phyloP scores from a whole-genome alignment of 352 stramenopile species.

The Globisporangium abappressorium region DNA sequence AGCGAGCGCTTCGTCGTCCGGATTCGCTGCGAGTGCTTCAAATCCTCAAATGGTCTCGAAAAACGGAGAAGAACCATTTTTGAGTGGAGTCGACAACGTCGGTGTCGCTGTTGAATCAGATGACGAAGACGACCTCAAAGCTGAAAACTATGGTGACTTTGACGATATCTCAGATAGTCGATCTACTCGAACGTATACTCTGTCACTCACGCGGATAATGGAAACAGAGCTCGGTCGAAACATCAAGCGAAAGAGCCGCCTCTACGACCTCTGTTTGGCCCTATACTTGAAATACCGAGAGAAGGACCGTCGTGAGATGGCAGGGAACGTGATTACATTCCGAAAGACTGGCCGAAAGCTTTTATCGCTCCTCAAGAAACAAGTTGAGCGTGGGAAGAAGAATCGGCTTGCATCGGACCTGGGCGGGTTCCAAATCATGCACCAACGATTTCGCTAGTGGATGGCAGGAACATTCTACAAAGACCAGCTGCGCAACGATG shows the following conservation, averaged over 20 bases:
- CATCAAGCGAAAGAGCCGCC: slow-evolving; percentile 56
- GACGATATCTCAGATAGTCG: neutral
- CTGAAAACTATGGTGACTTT: neutral
- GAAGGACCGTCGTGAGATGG: slow-evolving; percentile 46
- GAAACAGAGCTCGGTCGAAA: slow-evolving; percentile 48
- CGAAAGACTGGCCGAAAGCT: slow-evolving; percentile 38
- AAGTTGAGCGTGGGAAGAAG: slow-evolving; percentile 32
- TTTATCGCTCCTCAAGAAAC: slow-evolving; percentile 23
- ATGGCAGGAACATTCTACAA: slow-evolving; percentile 37
- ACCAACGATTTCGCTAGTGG: slow-evolving; percentile 42
- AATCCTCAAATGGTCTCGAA: slow-evolving; percentile 1
- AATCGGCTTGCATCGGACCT: slow-evolving; percentile 53
- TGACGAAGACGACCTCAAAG: slow-evolving; percentile 1
- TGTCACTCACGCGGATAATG: slow-evolving; percentile 52
- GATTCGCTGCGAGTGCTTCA: neutral
- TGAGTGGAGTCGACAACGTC: neutral
- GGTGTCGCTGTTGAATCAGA: neutral
- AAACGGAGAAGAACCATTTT: neutral
- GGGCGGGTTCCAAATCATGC: slow-evolving; percentile 39
- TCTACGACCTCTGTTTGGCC: slow-evolving; percentile 53
- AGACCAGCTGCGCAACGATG: neutral
- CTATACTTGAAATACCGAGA: slow-evolving; percentile 59
- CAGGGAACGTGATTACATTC: slow-evolving; percentile 55
- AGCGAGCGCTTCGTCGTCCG: neutral
- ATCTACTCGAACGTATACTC: neutral